Evolutionary conservation across 345 rosid genomes (phyloP), one percentile per base, ranked within the genome.

Genomic region (Citrus sp.): DNA sequence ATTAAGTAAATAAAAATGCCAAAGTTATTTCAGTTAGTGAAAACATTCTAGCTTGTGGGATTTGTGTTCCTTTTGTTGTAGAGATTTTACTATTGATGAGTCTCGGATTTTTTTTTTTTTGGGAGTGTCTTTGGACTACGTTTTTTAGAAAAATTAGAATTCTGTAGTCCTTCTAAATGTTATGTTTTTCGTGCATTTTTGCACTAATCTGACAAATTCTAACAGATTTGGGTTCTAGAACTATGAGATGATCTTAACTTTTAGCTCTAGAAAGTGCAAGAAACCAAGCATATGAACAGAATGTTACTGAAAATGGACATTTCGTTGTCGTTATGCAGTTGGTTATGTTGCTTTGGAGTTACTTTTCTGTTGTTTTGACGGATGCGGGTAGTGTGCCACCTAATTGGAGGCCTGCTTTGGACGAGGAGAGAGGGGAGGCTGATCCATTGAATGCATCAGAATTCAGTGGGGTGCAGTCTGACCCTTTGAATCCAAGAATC

Each of bases 381-480:
- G 98, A 97, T 86, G 96, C 99, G 13, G 99, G 98, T 73, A 76
- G 87, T 38, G 98, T 94, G 82, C 98, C 99, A 51, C 92, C 93
- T 27, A 96, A 86, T 77, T 96, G 97, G 98, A 92, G 97, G 79
- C 88, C 90, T 68, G 87, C 82, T 63, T 40, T 75, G 34, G 98
- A 96, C 66, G 98, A 90, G 80, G 98, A 96, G 81, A 86, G 92
- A 66, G 95, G 92, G 18, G 99, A 94, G 87, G 81, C 83, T 75
- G 99, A 94, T 74, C 93, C 93, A 1, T 85, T 92, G 59, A 89
- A 89, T 71, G 89, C 74, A 46, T 86, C 90, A 61, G 97, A 94
- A 37, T 90, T 84, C 75, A 82, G 79, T 71, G 83, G 82, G 79
- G 74, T 87, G 84, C 93, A 83, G 76, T 64, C 95, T 7, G 97